These are phyloP conservation scores for Ustilago bromivora DNA, from an alignment of 1,284 basidiomycete species.

Conservation along the genomic window DNA sequence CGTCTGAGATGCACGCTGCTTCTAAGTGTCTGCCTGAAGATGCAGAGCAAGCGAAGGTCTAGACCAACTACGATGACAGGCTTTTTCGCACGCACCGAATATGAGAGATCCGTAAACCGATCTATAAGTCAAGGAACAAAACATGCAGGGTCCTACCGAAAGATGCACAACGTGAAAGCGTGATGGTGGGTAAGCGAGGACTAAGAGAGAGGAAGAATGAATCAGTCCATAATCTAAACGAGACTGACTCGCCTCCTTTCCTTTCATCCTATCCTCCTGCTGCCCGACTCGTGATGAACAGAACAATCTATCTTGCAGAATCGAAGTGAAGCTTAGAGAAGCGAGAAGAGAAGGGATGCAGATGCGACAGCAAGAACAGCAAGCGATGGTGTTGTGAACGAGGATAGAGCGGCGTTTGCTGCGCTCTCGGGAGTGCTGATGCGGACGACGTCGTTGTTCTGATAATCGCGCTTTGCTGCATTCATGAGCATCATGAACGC, in stretches of 20 bases:
- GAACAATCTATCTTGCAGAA: slow-evolving; percentile 7
- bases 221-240: slow-evolving; percentile 33
- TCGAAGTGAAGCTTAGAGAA: not conserved
- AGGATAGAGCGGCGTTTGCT: slow-evolving; percentile 15
- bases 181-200: not conserved
- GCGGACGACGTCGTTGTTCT: slow-evolving; percentile 36
- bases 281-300: not conserved
- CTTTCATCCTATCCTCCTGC: not conserved
- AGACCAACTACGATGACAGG: too few relatives aligned
- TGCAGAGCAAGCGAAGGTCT: too few relatives aligned
- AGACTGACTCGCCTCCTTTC: slow-evolving; percentile 21
- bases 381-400: not conserved
- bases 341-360: slow-evolving; percentile 3
- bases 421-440: slow-evolving; percentile 29
- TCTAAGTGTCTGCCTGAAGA: too few relatives aligned
- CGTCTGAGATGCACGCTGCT: too few relatives aligned
- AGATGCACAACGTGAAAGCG: slow-evolving; percentile 3
- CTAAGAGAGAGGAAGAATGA: slow-evolving; percentile 1
- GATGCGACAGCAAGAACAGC: slow-evolving; percentile 2
- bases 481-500: slow-evolving; percentile 62
- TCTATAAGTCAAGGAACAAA: not conserved
- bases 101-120: not conserved
- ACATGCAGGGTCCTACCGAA: slow-evolving; percentile 6
- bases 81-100: too few relatives aligned
- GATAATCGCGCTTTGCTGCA: slow-evolving; percentile 62